Conservation (phyloP, 2,329 filamentous ascomycete genomes). For the Neocucurbitaria cava region DNA sequence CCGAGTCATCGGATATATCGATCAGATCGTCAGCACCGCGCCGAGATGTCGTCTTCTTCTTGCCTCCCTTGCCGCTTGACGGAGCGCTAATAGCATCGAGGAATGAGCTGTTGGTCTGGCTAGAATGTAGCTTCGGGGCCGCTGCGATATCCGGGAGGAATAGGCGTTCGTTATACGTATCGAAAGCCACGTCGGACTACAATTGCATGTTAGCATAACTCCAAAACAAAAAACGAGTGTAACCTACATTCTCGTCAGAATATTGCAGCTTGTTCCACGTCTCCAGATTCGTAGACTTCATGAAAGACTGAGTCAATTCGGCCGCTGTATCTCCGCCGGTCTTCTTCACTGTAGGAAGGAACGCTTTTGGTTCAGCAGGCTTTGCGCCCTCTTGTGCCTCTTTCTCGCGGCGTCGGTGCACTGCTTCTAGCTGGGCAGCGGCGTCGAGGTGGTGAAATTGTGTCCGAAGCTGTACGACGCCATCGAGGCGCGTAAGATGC, state of each 20-base stretch:
- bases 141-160: conserved; percentile 59
- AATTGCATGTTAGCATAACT: conserved; percentile 5
- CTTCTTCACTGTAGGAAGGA: conserved; percentile 87
- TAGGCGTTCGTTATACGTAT: conserved; percentile 75
- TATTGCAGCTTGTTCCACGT: conserved; percentile 81
- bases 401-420: conserved; percentile 49
- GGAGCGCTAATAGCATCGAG: conserved; percentile 69
- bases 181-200: conserved; percentile 73
- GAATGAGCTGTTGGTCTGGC: conserved; percentile 65
- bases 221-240: background rate
- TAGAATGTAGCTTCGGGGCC: conserved; percentile 59
- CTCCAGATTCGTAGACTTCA: conserved; percentile 81
- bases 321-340: conserved; percentile 71
- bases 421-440: conserved; percentile 72
- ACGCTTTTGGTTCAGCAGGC: conserved; percentile 70
- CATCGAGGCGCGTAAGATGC: conserved; percentile 82
- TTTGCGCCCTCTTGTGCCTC: conserved; percentile 56
- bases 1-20: conserved; percentile 44
- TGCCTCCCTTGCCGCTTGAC: conserved; percentile 47
- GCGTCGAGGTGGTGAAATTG: conserved; percentile 95
- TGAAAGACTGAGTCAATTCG: conserved; percentile 75
- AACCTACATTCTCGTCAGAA: conserved; percentile 78
- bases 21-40: conserved; percentile 31
- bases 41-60: conserved; percentile 47
- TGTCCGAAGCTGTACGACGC: conserved; percentile 86